These are phyloP conservation scores for Phyllosticta paracitricarpa DNA, from an alignment of 2,329 filamentous ascomycete species.

Conservation along the genomic window DNA sequence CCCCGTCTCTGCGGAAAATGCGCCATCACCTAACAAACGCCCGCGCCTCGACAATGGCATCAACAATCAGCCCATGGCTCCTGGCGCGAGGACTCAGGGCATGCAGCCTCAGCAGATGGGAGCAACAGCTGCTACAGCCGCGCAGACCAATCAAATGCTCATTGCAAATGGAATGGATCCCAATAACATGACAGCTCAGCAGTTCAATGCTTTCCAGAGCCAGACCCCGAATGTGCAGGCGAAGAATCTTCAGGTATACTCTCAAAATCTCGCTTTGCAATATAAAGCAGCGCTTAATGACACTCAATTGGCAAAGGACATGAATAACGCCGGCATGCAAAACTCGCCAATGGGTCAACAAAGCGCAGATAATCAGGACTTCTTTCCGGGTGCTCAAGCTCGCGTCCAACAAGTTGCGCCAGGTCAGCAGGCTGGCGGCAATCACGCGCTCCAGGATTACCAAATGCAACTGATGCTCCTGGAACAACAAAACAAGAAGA, in stretches of 20 bases:
- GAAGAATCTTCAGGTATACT: slow-evolving; percentile 82
- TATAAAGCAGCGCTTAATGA: slow-evolving; percentile 72
- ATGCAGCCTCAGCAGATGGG: slow-evolving; percentile 62
- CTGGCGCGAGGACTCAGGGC: slow-evolving; percentile 60
- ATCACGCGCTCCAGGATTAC: slow-evolving; percentile 76
- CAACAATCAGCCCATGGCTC: slow-evolving; percentile 68
- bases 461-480: slow-evolving; percentile 84
- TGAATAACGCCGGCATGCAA: slow-evolving; percentile 59
- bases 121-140: slow-evolving; percentile 38
- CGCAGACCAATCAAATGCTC: slow-evolving; percentile 50
- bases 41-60: slow-evolving; percentile 70
- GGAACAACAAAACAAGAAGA: slow-evolving; percentile 81
- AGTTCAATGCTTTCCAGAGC: slow-evolving; percentile 56
- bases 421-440: slow-evolving; percentile 46
- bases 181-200: slow-evolving; percentile 60
- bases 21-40: slow-evolving; percentile 85
- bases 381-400: slow-evolving; percentile 25
- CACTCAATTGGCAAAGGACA: slow-evolving; percentile 67
- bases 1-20: slow-evolving; percentile 74
- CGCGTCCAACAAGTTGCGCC: slow-evolving; percentile 52
- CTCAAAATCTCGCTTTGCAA: slow-evolving; percentile 72
- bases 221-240: slow-evolving; percentile 53
- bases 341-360: slow-evolving; percentile 74
- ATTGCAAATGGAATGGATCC: slow-evolving; percentile 65
- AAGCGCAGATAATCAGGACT: slow-evolving; percentile 24